phyloP scores from a whole-genome alignment of 2,329 filamentous ascomycete genomes.

The Epichloe uncinata region DNA sequence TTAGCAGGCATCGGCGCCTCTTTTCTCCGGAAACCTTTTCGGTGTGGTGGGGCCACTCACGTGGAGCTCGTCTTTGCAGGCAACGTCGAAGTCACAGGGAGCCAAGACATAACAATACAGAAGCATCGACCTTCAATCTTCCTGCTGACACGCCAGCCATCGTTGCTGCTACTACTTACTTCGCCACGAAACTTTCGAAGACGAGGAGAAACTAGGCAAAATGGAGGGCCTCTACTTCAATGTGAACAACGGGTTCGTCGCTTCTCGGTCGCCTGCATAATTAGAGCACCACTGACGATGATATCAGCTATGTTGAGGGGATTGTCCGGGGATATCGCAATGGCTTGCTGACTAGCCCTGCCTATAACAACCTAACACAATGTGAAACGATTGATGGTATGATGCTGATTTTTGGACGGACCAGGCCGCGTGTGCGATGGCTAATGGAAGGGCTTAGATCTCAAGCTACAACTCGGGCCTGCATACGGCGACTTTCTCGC shows the following conservation, averaged over 20 bases:
- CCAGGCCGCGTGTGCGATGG: background rate
- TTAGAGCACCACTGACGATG: constrained; percentile 17
- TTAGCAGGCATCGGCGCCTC: constrained; percentile 13
- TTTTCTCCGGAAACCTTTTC: constrained; percentile 11
- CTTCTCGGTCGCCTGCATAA: constrained; percentile 5
- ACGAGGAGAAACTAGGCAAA: background rate
- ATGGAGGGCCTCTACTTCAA: constrained; percentile 96
- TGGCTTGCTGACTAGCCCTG: constrained; percentile 73
- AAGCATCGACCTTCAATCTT: background rate
- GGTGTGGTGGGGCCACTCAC: constrained; percentile 9
- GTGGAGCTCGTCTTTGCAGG: constrained; percentile 5
- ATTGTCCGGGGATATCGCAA: constrained; percentile 97
- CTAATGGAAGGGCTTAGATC: constrained; percentile 44
- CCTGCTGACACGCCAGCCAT: background rate
- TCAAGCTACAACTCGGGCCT: constrained; percentile 93
- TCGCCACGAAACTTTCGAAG: background rate
- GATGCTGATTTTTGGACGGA: background rate
- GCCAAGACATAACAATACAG: background rate
- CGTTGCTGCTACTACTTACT: background rate
- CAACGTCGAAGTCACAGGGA: background rate
- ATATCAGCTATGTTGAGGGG: constrained; percentile 78
- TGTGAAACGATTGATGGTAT: constrained; percentile 93
- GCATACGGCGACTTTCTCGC: constrained; percentile 96
- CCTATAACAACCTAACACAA: constrained; percentile 92
- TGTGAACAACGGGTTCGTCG: constrained; percentile 71